A percentile compares a stretch with the other conserved stretches of the same genome.
These are phyloP conservation scores for Dentipellis fragilis DNA, from an alignment of 768 basidiomycete species.

Conservation along the genomic window DNA sequence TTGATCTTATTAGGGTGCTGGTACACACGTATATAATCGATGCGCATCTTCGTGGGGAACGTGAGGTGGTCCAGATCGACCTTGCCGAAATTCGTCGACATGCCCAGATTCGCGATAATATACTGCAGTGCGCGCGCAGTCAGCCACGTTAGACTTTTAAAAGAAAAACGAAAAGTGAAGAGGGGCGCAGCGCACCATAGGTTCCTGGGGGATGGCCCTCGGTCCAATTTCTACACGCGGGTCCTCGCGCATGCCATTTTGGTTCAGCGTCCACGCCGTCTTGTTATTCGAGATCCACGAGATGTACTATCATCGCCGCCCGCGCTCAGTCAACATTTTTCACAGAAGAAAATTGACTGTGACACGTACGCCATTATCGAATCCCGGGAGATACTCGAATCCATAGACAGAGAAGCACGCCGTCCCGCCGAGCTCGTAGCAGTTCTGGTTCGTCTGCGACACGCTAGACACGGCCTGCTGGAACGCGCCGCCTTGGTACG, in stretches of 20 bases:
- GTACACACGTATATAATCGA: constrained; percentile 81
- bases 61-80: constrained; percentile 43
- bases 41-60: constrained; percentile 50
- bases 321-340: not conserved
- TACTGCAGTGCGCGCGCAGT: constrained; percentile 25
- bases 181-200: constrained; percentile 28
- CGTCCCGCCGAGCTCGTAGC: constrained; percentile 23
- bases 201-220: constrained; percentile 32
- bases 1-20: constrained; percentile 39
- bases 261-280: constrained; percentile 29
- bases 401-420: constrained; percentile 31
- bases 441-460: constrained; percentile 31
- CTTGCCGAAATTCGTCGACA: constrained; percentile 48
- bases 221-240: constrained; percentile 20
- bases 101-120: constrained; percentile 47
- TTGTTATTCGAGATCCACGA: constrained; percentile 33
- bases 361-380: constrained; percentile 10
- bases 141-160: not conserved
- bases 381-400: constrained; percentile 31
- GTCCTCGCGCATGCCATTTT: constrained; percentile 26
- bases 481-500: constrained; percentile 65
- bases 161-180: not conserved
- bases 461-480: constrained; percentile 80
- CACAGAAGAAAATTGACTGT: not conserved
- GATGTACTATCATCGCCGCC: constrained; percentile 20